These are phyloP conservation scores for Boehmeria nivea DNA, from an alignment of 306 rosid genomes.

Conservation along the genomic window DNA sequence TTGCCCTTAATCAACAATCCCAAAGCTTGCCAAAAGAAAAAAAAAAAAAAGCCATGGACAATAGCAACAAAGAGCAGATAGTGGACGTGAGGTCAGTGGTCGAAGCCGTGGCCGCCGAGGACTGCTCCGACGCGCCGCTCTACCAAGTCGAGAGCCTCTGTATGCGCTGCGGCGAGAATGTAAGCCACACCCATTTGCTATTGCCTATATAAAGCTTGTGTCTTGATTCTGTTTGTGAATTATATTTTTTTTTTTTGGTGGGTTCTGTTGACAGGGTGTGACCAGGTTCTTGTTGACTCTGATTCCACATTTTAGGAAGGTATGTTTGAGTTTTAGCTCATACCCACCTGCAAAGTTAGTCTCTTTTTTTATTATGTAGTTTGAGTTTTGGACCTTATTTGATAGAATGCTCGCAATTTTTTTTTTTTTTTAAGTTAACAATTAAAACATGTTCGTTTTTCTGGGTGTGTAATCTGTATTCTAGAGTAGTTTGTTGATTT, in stretches of 20 bases:
- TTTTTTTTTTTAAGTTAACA: too few species aligned
- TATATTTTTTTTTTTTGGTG: not conserved
- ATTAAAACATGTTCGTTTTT: too few species aligned
- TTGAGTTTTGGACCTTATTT: too few species aligned
- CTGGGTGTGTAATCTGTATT: too few species aligned
- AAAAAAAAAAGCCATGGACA: not conserved
- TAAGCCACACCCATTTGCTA: conserved; percentile 10
- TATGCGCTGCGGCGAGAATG: conserved; percentile 85
- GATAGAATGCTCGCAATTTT: too few species aligned
- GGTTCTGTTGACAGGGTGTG: conserved; percentile 43
- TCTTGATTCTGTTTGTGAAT: not conserved
- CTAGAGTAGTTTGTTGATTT: too few species aligned
- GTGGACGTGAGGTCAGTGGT: conserved; percentile 80
- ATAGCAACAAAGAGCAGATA: conserved; percentile 31
- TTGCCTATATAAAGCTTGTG: not conserved
- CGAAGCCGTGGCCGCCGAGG: conserved; percentile 70
- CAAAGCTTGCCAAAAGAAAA: not conserved
- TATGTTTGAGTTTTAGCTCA: conserved; percentile 11
- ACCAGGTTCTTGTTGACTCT: conserved; percentile 66
- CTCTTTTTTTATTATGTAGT: too few species aligned
- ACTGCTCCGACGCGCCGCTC: conserved; percentile 51
- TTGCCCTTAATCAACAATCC: too few species aligned
- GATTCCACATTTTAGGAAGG: conserved; percentile 91
- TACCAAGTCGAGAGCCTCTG: conserved; percentile 78
- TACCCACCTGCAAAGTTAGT: too few species aligned